phyloP scores from a whole-genome alignment of 148 eudicot species.

The Rhododendron ferrugineum region DNA sequence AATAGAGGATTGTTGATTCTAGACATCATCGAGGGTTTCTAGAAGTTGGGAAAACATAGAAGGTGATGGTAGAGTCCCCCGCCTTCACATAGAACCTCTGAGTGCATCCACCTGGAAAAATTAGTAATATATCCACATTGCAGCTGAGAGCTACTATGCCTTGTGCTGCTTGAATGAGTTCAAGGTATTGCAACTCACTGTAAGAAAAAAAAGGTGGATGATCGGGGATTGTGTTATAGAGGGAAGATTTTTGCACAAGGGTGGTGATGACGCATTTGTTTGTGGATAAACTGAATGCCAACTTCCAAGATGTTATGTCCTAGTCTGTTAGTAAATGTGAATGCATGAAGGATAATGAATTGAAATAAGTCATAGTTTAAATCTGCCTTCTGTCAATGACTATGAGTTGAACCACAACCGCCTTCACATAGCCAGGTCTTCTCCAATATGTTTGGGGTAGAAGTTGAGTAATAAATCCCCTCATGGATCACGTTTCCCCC shows the following conservation, averaged over 20 bases:
- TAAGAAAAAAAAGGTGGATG: neutral
- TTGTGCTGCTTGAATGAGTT: conserved; percentile 4
- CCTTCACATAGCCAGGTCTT: neutral
- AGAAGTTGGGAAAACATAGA: neutral
- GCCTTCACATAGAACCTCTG: neutral
- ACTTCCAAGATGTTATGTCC: neutral
- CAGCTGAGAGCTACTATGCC: neutral
- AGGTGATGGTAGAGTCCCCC: neutral
- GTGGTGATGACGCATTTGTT: neutral
- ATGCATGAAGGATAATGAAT: neutral
- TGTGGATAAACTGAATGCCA: neutral
- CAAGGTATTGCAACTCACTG: neutral
- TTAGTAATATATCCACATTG: neutral
- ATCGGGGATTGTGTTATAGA: neutral
- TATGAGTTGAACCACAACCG: neutral
- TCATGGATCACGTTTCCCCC: too few species aligned
- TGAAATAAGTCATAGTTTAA: neutral
- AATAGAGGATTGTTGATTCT: neutral
- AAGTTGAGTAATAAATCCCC: too few species aligned
- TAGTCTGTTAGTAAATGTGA: neutral
- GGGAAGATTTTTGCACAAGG: neutral
- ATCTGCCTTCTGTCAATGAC: neutral
- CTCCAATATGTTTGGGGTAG: neutral
- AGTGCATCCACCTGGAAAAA: neutral
- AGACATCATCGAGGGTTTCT: neutral